phyloP scores from a whole-genome alignment of 2,329 filamentous ascomycete species.

The Emergomyces africanus region DNA sequence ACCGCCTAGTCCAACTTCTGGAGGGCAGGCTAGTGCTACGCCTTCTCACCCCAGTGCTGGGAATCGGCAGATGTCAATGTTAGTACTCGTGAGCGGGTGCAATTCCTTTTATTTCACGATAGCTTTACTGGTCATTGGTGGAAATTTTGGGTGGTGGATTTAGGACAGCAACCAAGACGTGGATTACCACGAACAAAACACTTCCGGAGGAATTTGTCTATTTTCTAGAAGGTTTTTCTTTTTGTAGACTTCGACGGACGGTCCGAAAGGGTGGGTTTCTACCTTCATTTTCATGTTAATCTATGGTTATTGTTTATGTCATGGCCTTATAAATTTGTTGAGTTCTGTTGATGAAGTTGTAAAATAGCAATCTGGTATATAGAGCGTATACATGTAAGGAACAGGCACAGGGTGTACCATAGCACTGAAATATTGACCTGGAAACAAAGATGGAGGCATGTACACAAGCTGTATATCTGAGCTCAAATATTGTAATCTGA shows the following conservation, averaged over 20 bases:
- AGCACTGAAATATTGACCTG: not conserved
- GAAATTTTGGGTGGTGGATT: not conserved
- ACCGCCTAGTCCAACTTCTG: not conserved
- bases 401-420: not conserved
- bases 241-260: not conserved
- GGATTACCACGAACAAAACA: not conserved
- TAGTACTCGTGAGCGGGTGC: not conserved
- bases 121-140: not conserved
- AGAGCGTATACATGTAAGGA: not conserved
- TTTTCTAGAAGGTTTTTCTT: not conserved
- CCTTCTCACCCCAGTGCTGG: not conserved
- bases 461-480: not conserved
- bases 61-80: not conserved
- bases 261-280: not conserved
- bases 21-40: not conserved
- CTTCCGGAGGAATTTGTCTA: not conserved
- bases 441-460: not conserved
- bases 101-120: not conserved
- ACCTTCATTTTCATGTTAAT: not conserved
- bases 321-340: not conserved
- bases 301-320: not conserved
- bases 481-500: not conserved
- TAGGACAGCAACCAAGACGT: not conserved
- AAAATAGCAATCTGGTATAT: not conserved
- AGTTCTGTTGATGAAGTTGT: not conserved